phyloP scores from a whole-genome alignment of 441 rosid species.

The Lepidium campestre region DNA sequence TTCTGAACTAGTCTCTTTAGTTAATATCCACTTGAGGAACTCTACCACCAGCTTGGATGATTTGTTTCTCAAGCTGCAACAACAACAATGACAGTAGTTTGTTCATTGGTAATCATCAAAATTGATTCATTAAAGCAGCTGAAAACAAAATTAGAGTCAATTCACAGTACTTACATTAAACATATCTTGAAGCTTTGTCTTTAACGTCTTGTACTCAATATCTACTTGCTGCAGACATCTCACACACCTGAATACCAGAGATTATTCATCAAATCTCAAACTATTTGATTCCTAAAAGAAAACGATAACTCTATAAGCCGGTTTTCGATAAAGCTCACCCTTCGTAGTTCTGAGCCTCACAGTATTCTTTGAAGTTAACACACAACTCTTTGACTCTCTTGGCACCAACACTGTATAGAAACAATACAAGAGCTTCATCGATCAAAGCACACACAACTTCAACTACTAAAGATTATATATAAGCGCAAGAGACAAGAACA shows the following conservation, averaged over 20 bases:
- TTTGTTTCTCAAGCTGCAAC: constrained; percentile 31
- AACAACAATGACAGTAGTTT: background rate
- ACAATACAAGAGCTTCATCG: constrained; percentile 1
- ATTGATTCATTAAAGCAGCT: background rate
- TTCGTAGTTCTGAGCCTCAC: constrained; percentile 57
- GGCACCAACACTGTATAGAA: constrained; percentile 62
- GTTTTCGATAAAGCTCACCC: constrained; percentile 40
- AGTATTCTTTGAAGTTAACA: constrained; percentile 46
- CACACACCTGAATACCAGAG: constrained; percentile 54
- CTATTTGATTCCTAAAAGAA: background rate
- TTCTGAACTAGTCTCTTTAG: constrained; percentile 16
- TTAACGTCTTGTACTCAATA: constrained; percentile 43
- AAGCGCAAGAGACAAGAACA: background rate
- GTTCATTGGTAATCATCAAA: background rate
- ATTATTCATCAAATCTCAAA: background rate
- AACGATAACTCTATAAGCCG: background rate
- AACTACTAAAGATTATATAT: background rate
- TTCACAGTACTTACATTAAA: constrained; percentile 44
- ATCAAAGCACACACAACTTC: background rate
- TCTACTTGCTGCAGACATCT: constrained; percentile 75
- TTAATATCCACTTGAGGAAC: constrained; percentile 30
- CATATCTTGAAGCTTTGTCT: constrained; percentile 59
- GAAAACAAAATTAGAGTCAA: background rate
- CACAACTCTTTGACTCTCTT: constrained; percentile 50
- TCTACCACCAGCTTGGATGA: constrained; percentile 30